Conservation (phyloP, 305 asterid species). For the Solanum hybrid region DNA sequence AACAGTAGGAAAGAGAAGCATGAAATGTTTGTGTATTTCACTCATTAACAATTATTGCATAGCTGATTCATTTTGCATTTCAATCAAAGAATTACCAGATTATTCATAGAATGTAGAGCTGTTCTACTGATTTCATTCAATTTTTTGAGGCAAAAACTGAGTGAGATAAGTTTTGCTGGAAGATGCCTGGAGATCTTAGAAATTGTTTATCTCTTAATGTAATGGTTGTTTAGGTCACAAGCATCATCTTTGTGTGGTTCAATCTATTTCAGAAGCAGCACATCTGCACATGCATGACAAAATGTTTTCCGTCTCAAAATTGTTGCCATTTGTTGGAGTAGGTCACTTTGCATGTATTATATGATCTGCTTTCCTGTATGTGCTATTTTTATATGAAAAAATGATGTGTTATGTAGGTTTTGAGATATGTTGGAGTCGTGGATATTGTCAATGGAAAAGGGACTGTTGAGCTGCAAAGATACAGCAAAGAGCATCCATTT, state of each 20-base stretch:
- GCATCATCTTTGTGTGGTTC: not conserved
- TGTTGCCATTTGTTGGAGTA: not conserved
- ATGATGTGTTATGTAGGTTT: conserved; percentile 40
- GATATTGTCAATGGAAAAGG: conserved; percentile 77
- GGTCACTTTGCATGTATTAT: not conserved
- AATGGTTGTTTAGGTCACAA: not conserved
- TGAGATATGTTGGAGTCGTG: conserved; percentile 93
- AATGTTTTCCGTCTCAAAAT: not conserved
- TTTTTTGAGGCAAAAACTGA: not conserved
- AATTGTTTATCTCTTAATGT: not conserved
- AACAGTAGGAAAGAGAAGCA: not conserved
- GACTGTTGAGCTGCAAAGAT: conserved; percentile 65
- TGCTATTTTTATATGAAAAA: not conserved
- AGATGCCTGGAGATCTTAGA: not conserved
- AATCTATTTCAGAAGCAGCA: not conserved
- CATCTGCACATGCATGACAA: not conserved
- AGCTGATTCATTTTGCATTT: not conserved
- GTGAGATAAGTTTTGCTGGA: not conserved
- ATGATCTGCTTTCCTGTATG: not conserved
- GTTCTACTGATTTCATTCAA: not conserved
- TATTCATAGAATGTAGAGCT: not conserved
- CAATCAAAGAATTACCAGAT: not conserved
- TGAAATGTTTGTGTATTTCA: not conserved
- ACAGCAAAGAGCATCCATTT: conserved; percentile 80
- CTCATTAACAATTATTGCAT: not conserved